Base-by-base conservation (phyloP, 225 moss, liverwort and hornwort genomes). In the Polytrichum formosum region DNA sequence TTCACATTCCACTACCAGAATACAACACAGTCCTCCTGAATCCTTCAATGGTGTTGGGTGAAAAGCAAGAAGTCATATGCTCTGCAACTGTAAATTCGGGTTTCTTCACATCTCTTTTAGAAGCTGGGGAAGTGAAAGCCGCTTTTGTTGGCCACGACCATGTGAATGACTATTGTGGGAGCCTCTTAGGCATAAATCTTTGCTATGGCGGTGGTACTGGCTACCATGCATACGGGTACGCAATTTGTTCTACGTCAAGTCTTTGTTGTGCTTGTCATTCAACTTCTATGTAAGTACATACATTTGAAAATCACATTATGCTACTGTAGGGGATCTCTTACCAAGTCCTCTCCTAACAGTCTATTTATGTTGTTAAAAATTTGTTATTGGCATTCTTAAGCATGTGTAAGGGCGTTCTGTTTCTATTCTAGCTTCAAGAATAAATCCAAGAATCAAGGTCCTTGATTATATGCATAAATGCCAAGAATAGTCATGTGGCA, bases 111-210 rank as follows among this genome's bases (percentile, higher is more conserved):
- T 78, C 92, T 70, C 75, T 98, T 54, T 70, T 87, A 13, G 97
- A 94, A 82, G 82, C 85, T 71, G 91, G 92, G 61, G 88, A 92
- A 81, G 92, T 98, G 17, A 92, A 94, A 85, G 97, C 92, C 70
- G 82, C 91, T 59, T 98, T 94, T 78, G 91, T 87, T 70, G 97
- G 97, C 20, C 97, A 98, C 67, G 97, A 98, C 83, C 97, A 98
- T 79, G 78, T 94, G 73, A 98, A 98, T 72, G 97, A 94, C 72
- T 98, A 92, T 72, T 98, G 97, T 75, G 92, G 94, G 64, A 83
- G 70, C 65, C 68, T 92, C 55, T 87, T 98, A 79, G 97, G 91
- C n/a, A 88, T 98, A 68, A 73, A 90, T 23, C 78, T 98, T 55
- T 98, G 97, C 74, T 98, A 92, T 70, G 94, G 88, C 18, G 97